These are phyloP conservation scores for Orbilia quercus DNA, from an alignment of 2,329 filamentous ascomycete genomes.

Conservation along the genomic window DNA sequence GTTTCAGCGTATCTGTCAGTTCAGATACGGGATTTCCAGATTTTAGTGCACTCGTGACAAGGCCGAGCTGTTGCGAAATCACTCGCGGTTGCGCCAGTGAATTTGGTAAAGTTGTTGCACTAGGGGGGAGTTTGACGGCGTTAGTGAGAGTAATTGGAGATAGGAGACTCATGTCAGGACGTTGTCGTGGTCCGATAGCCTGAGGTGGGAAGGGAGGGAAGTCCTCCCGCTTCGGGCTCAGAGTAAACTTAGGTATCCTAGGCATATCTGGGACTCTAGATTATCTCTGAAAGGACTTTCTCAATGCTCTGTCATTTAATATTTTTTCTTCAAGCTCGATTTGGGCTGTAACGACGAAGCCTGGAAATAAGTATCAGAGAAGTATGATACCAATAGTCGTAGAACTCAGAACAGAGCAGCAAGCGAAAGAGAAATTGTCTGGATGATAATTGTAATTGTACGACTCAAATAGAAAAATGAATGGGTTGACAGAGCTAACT, in stretches of 20 bases:
- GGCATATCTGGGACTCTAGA: conserved; percentile 14
- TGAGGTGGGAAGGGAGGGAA: conserved; percentile 25
- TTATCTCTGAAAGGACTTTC: not conserved
- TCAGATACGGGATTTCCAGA: conserved; percentile 23
- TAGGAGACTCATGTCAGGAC: conserved; percentile 12
- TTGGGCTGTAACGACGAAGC: no score
- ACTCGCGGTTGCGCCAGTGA: conserved; percentile 11
- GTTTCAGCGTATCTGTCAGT: conserved; percentile 17
- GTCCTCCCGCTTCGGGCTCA: conserved; percentile 4
- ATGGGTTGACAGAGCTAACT: no score
- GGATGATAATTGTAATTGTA: no score
- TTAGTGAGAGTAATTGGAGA: conserved; percentile 3
- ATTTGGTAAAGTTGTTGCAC: conserved; percentile 2
- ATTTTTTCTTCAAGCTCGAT: no score
- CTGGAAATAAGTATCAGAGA: no score
- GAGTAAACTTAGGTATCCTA: conserved; percentile 34
- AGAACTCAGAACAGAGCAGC: no score
- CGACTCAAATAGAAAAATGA: no score
- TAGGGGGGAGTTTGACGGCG: conserved; percentile 35
- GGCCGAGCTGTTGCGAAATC: conserved; percentile 25
- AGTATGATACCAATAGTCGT: no score
- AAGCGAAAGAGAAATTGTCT: no score
- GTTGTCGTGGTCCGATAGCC: not conserved
- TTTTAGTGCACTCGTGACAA: conserved; percentile 30
- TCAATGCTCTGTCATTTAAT: not conserved